Evolutionary conservation across 176 grass and related monocot species (phyloP).

Genomic region (Zoysia japonica): DNA sequence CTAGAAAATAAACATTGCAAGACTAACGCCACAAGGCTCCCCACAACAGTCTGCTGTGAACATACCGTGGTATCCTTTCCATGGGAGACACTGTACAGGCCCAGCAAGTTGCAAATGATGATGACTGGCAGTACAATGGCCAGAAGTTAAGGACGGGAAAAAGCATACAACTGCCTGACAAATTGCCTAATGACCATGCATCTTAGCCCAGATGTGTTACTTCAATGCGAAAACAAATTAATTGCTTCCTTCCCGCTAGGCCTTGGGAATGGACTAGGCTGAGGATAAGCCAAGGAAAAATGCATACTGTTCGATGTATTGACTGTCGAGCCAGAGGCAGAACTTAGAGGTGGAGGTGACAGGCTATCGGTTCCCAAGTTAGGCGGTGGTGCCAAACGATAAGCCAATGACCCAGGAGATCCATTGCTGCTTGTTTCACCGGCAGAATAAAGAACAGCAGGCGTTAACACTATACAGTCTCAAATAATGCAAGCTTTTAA

Average conservation of each 20-base stretch:
- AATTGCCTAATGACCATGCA: not conserved
- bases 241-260: slow-evolving; percentile 51
- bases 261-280: slow-evolving; percentile 49
- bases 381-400: slow-evolving; percentile 38
- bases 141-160: slow-evolving; percentile 12
- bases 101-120: not conserved
- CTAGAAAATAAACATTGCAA: slow-evolving; percentile 36
- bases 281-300: slow-evolving; percentile 34
- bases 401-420: slow-evolving; percentile 46
- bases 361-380: slow-evolving; percentile 50
- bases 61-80: slow-evolving; percentile 16
- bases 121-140: not conserved
- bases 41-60: not conserved
- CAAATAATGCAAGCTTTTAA: slow-evolving; percentile 23
- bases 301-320: slow-evolving; percentile 41
- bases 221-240: slow-evolving; percentile 40
- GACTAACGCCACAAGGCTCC: slow-evolving; percentile 19
- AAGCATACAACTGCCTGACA: not conserved
- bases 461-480: slow-evolving; percentile 9
- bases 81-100: slow-evolving; percentile 21
- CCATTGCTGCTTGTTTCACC: slow-evolving; percentile 53
- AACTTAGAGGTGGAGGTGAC: slow-evolving; percentile 40
- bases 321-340: slow-evolving; percentile 46
- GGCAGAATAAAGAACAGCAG: slow-evolving; percentile 9
- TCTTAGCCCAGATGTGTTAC: not conserved